These are phyloP conservation scores for Yamadazyma membranifaciens DNA, from an alignment of 1,139 yeast genomes.

Conservation along the genomic window DNA sequence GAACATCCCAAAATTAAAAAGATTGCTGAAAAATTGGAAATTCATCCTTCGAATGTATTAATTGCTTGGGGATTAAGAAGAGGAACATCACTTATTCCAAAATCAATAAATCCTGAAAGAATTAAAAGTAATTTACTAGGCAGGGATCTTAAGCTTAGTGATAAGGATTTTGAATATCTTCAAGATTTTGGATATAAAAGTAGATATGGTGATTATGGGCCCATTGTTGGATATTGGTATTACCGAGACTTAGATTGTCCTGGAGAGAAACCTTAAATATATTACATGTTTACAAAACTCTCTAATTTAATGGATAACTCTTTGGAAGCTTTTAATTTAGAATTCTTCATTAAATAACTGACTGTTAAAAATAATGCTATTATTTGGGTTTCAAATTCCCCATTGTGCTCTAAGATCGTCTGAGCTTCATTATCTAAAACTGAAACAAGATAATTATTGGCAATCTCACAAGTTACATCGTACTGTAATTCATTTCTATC, in stretches of 20 bases:
- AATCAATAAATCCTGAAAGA: constrained; percentile 5
- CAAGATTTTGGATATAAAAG: constrained; percentile 14
- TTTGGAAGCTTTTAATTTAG: not conserved
- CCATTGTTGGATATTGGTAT: constrained; percentile 22
- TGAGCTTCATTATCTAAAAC: not conserved
- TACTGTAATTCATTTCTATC: not conserved
- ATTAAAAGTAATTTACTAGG: constrained; percentile 3
- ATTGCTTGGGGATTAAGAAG: constrained; percentile 12
- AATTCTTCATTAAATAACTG: constrained; percentile 1
- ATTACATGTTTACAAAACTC: not conserved
- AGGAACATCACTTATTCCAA: constrained; percentile 13
- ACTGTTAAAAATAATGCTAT: not conserved
- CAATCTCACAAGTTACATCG: not conserved
- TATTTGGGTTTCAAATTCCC: not conserved
- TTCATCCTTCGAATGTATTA: constrained; percentile 4
- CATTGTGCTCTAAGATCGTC: not conserved
- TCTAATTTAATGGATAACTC: not conserved
- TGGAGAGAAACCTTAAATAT: constrained; percentile 13
- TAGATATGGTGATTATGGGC: constrained; percentile 13
- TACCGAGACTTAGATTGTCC: constrained; percentile 25
- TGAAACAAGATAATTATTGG: not conserved
- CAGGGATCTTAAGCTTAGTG: not conserved
- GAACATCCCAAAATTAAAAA: constrained; percentile 6
- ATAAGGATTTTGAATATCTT: not conserved
- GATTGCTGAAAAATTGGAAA: constrained; percentile 1